Base-by-base conservation (phyloP, 2,329 filamentous ascomycete genomes). In the Colletotrichum sp. region DNA sequence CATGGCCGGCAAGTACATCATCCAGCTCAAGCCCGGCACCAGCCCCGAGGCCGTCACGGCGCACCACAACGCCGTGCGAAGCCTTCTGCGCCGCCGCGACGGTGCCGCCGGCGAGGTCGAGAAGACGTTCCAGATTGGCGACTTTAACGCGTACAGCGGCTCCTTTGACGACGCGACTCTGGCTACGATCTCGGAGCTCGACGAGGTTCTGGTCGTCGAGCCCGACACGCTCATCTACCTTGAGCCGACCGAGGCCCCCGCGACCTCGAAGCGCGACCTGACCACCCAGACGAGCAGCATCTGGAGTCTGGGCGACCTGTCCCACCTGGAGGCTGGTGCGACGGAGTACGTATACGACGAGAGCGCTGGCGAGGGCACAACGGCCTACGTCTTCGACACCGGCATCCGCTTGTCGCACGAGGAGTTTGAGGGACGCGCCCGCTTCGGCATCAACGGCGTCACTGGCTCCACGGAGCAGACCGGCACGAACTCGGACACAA, bases 351-450 rank as follows among this genome's bases (percentile, higher is more conserved):
- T 71, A 16, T 84, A 82, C 34, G 79, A 82, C 13, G 26, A 52
- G 7, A 76, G 72, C 0, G 79, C 79, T 2, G 81, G 82, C 5
- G 28, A 77, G 26, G 80, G 77, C 1, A 67, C 69, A 9, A 86
- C 82, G 68, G 81, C 83, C 39, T 89, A 88, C 72, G 77, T 89
- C 5, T 81, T 88, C 69, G 87, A 89, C 77, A 87, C 86, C 1
- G 87, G 87, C 69, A 85, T 89, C 68, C 81, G 81, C 12, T 81
- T 80, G 15, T 69, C 80, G 3, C 87, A 89, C 75, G 71, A 79
- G 71, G 79, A 82, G 36, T 83, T 83, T 36, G 80, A 80, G 7
- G 80, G 80, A 9, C 79, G 82, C 9, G 83, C 82, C 7, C 15
- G 71, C 8, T 82, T 79, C 75, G 82, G 81, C 21, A 76, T 77